Evolutionary conservation across 23 red algal species (phyloP).

Genomic region (Gracilariopsis chorda): DNA sequence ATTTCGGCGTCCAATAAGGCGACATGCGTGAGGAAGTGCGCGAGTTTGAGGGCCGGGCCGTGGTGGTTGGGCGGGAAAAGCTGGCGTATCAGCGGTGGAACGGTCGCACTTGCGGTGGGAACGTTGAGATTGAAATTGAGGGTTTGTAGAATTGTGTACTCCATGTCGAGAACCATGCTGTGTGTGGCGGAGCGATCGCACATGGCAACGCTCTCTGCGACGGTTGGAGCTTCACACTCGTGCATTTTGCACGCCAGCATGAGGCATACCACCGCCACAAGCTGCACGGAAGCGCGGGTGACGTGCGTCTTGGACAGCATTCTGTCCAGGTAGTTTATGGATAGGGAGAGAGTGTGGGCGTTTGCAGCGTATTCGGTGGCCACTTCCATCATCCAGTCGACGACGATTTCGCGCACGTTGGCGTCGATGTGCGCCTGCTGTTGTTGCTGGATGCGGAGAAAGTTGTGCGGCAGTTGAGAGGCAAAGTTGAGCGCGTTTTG

Average conservation of each 20-base stretch:
- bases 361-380: background rate
- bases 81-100: background rate
- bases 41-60: background rate
- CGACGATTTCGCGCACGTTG: constrained; percentile 10
- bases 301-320: background rate
- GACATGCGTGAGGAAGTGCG: background rate
- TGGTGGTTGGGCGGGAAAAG: background rate
- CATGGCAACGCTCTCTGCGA: constrained; percentile 19
- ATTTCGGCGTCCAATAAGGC: background rate
- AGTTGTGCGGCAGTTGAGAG: background rate
- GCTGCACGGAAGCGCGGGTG: background rate
- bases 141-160: background rate
- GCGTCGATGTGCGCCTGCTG: background rate
- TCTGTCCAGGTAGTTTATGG: constrained; percentile 24
- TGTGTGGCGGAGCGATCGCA: background rate
- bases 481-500: background rate
- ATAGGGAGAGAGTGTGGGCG: background rate
- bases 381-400: constrained; percentile 50
- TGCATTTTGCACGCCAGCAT: constrained; percentile 50
- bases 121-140: constrained; percentile 12
- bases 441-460: background rate
- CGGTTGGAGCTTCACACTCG: background rate
- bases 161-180: background rate
- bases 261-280: constrained; percentile 13
- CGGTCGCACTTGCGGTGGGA: background rate